phyloP scores from a whole-genome alignment of 1,284 basidiomycete species.

The Coriolopsis trogii region DNA sequence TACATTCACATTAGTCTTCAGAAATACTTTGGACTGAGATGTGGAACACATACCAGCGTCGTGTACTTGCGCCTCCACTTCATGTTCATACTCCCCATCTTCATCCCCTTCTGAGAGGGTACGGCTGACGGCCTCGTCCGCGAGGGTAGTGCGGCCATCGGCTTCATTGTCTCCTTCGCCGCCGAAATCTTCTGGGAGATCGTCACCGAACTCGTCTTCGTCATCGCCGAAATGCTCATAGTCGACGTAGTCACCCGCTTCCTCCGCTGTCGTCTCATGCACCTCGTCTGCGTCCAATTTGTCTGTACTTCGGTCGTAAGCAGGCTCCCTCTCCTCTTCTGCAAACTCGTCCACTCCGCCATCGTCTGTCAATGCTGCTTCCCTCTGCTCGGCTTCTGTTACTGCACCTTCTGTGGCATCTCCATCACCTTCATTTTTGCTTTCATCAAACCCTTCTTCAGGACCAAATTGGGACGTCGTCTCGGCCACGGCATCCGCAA shows the following conservation, averaged over 20 bases:
- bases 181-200: slow-evolving; percentile 27
- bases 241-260: slow-evolving; percentile 30
- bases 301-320: slow-evolving; percentile 18
- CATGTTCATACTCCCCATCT: slow-evolving; percentile 8
- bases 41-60: no score
- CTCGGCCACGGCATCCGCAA: not conserved
- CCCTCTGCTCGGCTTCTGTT: no score
- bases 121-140: no score
- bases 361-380: no score
- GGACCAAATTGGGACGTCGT: not conserved
- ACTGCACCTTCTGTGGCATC: not conserved
- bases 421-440: not conserved
- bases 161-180: slow-evolving; percentile 7
- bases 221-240: slow-evolving; percentile 30
- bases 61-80: not conserved
- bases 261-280: slow-evolving; percentile 28
- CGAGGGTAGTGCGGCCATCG: slow-evolving; percentile 1
- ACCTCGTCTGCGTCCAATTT: slow-evolving; percentile 36
- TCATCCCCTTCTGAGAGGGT: no score
- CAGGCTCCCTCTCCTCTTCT: not conserved
- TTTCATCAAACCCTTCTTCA: not conserved
- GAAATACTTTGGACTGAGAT: not conserved
- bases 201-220: slow-evolving; percentile 36
- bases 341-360: not conserved
- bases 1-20: not conserved